Base-by-base conservation (phyloP, 2,329 filamentous ascomycete species). In the Aspergillus sp. region DNA sequence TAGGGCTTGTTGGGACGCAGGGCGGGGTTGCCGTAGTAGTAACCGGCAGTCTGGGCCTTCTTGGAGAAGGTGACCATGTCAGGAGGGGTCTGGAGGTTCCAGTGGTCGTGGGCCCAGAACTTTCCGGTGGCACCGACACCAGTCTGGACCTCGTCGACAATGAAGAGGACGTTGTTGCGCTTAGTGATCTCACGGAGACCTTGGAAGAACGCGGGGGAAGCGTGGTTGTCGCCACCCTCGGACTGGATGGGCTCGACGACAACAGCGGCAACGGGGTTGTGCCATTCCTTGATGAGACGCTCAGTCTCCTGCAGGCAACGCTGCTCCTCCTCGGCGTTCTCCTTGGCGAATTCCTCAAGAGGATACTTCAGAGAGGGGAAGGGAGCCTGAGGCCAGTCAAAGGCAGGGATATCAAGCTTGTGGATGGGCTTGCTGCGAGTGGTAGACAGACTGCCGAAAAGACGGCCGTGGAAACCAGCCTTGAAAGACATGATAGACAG, bases 81-180 rank as follows among this genome's bases (percentile, higher is more conserved):
- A 0, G 93, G 93, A 8, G 93, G 91, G 41, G 87, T 81, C 54
- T 84, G 74, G 48, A 97, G 85, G 77, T 91, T 85, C 93, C 93
- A 97, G 87, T 97, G 93, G 72, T 97, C 92, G 82, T 97, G 93
- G 8, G 93, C 93, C 93, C 93, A 97, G 87, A 97, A 96, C 78
- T 91, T 93, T 71, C 93, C 93, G 0, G 93, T 97, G 45, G 93
- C 92, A 70, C 93, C 93, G 28, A 97, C 89, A 75, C 93, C 93
- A 7, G 93, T 97, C 81, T 97, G 93, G 11, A 97, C 93, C 81
- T 97, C 93, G 76, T 97, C 93, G 66, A 96, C 93, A 74, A 97
- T 97, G 77, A 97, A 83, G 61, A 96, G 87, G 31, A 96, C 86
- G 69, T 88, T 84, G 69, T 73, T 74, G 55, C 76, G 76, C 72